A percentile compares a stretch with the other conserved stretches of the same genome.
Evolutionary conservation across 805 yeast genomes (phyloP).

Genomic region (Ascoidea tarda): DNA sequence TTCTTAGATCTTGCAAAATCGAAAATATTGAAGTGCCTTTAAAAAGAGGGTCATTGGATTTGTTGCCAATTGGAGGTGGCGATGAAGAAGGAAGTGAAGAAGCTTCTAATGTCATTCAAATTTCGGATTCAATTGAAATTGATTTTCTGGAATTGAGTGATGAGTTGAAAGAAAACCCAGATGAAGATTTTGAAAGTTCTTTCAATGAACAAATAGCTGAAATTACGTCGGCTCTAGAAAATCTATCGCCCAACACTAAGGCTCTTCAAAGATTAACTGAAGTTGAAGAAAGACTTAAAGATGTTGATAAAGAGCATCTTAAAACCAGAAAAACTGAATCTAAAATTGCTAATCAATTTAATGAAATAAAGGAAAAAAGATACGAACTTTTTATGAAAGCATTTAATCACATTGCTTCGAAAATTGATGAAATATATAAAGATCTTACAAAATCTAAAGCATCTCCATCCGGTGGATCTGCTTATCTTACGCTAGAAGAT

Average conservation of each 20-base stretch:
- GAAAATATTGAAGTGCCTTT: constrained; percentile 56
- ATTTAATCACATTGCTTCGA: constrained; percentile 57
- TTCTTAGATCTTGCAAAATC: constrained; percentile 60
- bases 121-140: constrained; percentile 33
- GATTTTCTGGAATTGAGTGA: constrained; percentile 37
- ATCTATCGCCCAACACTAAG: constrained; percentile 64
- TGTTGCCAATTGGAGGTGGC: constrained; percentile 44
- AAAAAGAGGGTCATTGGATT: constrained; percentile 41
- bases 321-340: constrained; percentile 47
- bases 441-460: constrained; percentile 57
- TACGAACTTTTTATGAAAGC: constrained; percentile 54
- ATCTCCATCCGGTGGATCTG: constrained; percentile 85
- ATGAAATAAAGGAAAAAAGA: constrained; percentile 44
- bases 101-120: constrained; percentile 18
- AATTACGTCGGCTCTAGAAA: constrained; percentile 18
- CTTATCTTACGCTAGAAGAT: constrained; percentile 73
- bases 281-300: constrained; percentile 44
- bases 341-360: constrained; percentile 38
- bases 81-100: constrained; percentile 13
- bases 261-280: constrained; percentile 67
- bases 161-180: constrained; percentile 24
- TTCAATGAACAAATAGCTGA: constrained; percentile 25
- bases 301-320: constrained; percentile 50
- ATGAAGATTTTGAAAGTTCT: constrained; percentile 16
- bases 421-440: constrained; percentile 67